Evolutionary conservation across 129 eudicot genomes (phyloP).

Genomic region (Apium graveolens): DNA sequence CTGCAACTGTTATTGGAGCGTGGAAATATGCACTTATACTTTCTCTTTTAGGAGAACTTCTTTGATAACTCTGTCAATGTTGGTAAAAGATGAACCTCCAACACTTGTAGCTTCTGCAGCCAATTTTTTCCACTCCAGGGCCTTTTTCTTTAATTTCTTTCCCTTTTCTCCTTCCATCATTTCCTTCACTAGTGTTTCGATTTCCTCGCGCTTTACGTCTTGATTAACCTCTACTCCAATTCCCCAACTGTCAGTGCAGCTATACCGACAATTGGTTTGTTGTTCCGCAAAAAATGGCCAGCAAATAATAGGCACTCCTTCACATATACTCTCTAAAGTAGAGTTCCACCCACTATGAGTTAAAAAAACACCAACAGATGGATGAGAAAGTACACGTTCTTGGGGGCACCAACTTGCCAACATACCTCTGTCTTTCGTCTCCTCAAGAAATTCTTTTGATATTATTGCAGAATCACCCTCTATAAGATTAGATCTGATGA

Average conservation of each 20-base stretch:
- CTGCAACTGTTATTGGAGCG: background rate
- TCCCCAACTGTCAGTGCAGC: slow-evolving; percentile 36
- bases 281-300: slow-evolving; percentile 50
- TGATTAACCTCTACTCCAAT: slow-evolving; percentile 36
- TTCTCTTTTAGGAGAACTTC: slow-evolving; percentile 15
- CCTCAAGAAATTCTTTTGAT: slow-evolving; percentile 22
- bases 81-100: slow-evolving; percentile 31
- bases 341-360: slow-evolving; percentile 44
- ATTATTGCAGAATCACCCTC: slow-evolving; percentile 13
- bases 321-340: slow-evolving; percentile 20
- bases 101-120: slow-evolving; percentile 23
- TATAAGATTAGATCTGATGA: slow-evolving; percentile 9
- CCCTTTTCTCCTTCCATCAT: slow-evolving; percentile 43
- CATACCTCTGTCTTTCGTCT: slow-evolving; percentile 20
- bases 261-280: slow-evolving; percentile 31
- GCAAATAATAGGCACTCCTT: slow-evolving; percentile 33
- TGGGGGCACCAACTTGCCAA: slow-evolving; percentile 30
- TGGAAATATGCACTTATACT: background rate
- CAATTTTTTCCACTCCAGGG: slow-evolving; percentile 28
- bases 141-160: slow-evolving; percentile 29
- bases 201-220: slow-evolving; percentile 36
- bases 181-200: slow-evolving; percentile 25
- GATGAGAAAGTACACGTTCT: slow-evolving; percentile 26
- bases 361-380: slow-evolving; percentile 24
- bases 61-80: slow-evolving; percentile 18